These are phyloP conservation scores for Pythium rishiriense DNA, from an alignment of 352 stramenopile species.

Conservation along the genomic window DNA sequence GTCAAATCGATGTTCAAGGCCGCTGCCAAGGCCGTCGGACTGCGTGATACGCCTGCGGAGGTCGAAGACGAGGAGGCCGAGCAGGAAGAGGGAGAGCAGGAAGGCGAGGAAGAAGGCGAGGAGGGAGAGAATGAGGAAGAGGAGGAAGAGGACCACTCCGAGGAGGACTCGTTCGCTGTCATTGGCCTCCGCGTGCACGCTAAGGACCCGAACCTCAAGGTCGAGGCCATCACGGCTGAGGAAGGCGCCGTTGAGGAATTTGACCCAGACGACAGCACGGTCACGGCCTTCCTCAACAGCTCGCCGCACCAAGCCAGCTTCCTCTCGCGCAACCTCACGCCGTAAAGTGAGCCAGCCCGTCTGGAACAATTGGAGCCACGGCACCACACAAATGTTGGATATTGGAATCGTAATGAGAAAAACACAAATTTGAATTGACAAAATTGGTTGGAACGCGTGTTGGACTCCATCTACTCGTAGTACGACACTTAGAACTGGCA, in stretches of 20 bases:
- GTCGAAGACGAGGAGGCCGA: conserved; percentile 16
- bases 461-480: too few species aligned
- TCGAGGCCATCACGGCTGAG: conserved; percentile 20
- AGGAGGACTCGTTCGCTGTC: conserved; percentile 28
- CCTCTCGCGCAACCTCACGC: conserved; percentile 9
- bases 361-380: too few species aligned
- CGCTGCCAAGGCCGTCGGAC: not conserved
- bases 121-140: conserved; percentile 22
- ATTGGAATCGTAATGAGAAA: not conserved
- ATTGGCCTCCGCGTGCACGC: conserved; percentile 40
- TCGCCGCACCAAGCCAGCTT: conserved; percentile 6
- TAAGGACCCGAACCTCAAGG: conserved; percentile 29
- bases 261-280: conserved; percentile 33
- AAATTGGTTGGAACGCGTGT: too few species aligned
- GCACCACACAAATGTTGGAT: too few species aligned
- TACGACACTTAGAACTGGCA: conserved; percentile 34
- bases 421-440: too few species aligned
- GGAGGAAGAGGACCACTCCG: conserved; percentile 17
- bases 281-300: conserved; percentile 23
- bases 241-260: conserved; percentile 20
- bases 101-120: conserved; percentile 11
- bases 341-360: not conserved
- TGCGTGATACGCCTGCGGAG: not conserved
- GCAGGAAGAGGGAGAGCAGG: conserved; percentile 8
- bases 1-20: conserved; percentile 18